Evolutionary conservation across 1,139 yeast genomes (phyloP).

Genomic region (Scheffersomyces parashehatae): DNA sequence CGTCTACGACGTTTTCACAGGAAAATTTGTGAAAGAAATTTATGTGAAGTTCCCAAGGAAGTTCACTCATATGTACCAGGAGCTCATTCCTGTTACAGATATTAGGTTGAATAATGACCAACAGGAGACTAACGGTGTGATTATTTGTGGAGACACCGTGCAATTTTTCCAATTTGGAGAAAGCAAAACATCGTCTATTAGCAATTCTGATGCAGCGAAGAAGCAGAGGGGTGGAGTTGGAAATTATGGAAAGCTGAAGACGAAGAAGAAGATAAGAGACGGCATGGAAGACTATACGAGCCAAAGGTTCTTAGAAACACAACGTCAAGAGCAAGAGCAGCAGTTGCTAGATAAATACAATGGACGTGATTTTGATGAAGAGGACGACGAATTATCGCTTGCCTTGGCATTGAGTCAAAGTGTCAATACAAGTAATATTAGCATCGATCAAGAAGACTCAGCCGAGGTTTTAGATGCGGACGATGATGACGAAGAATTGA

Average conservation of each 20-base stretch:
- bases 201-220: background rate
- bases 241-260: constrained; percentile 16
- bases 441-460: background rate
- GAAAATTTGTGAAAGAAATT: constrained; percentile 52
- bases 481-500: constrained; percentile 25
- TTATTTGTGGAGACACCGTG: constrained; percentile 55
- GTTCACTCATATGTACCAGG: constrained; percentile 19
- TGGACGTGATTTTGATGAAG: constrained; percentile 34
- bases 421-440: constrained; percentile 6
- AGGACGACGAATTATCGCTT: constrained; percentile 49
- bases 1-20: constrained; percentile 63
- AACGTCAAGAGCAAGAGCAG: constrained; percentile 15
- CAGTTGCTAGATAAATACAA: constrained; percentile 46
- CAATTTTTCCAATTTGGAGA: constrained; percentile 67
- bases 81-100: constrained; percentile 41
- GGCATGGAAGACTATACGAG: constrained; percentile 40
- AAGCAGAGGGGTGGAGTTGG: constrained; percentile 22
- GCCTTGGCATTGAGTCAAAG: constrained; percentile 58
- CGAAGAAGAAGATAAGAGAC: constrained; percentile 29
- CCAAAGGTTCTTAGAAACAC: constrained; percentile 12
- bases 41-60: constrained; percentile 48
- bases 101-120: constrained; percentile 47
- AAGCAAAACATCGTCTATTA: constrained; percentile 7
- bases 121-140: constrained; percentile 49
- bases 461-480: background rate